Conservation (phyloP, 768 basidiomycete genomes). For the Pulveroboletus sp. region DNA sequence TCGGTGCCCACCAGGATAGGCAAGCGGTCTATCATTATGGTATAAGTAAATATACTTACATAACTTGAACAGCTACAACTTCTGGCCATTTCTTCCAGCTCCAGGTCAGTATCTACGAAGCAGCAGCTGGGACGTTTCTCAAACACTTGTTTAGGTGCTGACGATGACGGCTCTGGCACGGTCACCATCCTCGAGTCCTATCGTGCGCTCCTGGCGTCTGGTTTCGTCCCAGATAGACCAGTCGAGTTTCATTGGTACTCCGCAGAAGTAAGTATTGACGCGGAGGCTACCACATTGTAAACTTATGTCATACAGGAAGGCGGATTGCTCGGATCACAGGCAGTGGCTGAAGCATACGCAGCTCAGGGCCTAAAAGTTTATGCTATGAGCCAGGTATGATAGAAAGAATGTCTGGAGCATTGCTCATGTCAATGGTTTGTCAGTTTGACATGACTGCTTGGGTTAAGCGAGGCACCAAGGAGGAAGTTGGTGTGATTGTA, state of each 20-base stretch:
- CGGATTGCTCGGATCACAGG: constrained; percentile 87
- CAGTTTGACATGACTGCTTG: constrained; percentile 94
- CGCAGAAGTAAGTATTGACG: constrained; percentile 33
- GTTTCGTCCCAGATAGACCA: constrained; percentile 40
- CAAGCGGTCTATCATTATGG: constrained; percentile 17
- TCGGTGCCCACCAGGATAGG: constrained; percentile 87
- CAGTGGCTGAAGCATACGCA: constrained; percentile 77
- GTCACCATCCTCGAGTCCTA: constrained; percentile 46
- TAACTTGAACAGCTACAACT: constrained; percentile 50
- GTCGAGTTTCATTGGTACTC: constrained; percentile 53
- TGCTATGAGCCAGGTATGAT: constrained; percentile 32
- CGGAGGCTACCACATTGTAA: not conserved
- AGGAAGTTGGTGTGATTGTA: constrained; percentile 81
- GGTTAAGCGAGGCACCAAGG: constrained; percentile 79
- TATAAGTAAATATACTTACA: constrained; percentile 1
- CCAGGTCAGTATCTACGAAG: constrained; percentile 48
- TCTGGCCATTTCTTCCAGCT: constrained; percentile 75
- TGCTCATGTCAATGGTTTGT: constrained; percentile 31
- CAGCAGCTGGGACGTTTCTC: not conserved
- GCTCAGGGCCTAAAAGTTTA: constrained; percentile 19
- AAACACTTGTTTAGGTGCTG: constrained; percentile 32
- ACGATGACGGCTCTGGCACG: constrained; percentile 44
- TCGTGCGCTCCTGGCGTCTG: constrained; percentile 38
- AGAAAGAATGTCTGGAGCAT: not conserved
- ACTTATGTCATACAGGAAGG: constrained; percentile 48